Evolutionary conservation across 768 basidiomycete genomes (phyloP).

Genomic region (Boletus eberwhitei): DNA sequence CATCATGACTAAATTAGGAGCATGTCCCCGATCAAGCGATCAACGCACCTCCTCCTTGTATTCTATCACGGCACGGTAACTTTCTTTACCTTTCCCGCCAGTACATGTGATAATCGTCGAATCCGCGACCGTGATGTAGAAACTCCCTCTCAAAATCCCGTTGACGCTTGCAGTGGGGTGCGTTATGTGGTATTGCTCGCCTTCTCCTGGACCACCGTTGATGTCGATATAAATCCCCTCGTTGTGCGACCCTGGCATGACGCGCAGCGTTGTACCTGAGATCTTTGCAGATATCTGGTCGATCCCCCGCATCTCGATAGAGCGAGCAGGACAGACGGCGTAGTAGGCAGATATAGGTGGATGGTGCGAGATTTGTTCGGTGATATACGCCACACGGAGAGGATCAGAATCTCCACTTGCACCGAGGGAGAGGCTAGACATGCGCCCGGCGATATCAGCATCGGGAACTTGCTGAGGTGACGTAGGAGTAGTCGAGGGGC

Average conservation of each 20-base stretch:
- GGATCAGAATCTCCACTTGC: slow-evolving; percentile 33
- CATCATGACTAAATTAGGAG: background rate
- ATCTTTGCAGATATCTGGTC: slow-evolving; percentile 95
- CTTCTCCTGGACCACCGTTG: slow-evolving; percentile 68
- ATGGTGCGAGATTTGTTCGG: slow-evolving; percentile 96
- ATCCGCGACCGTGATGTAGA: slow-evolving; percentile 86
- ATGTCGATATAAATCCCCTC: slow-evolving; percentile 85
- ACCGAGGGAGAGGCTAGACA: slow-evolving; percentile 60
- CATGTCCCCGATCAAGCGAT: background rate
- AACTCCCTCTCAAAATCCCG: slow-evolving; percentile 85
- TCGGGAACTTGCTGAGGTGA: slow-evolving; percentile 44
- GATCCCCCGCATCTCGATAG: slow-evolving; percentile 70
- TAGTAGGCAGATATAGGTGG: slow-evolving; percentile 90
- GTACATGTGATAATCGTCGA: slow-evolving; percentile 78
- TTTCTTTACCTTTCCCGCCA: slow-evolving; percentile 58
- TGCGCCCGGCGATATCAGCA: slow-evolving; percentile 44
- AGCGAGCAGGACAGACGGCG: slow-evolving; percentile 70
- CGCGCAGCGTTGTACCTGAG: slow-evolving; percentile 80
- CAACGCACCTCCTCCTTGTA: slow-evolving; percentile 90
- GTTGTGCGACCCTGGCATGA: slow-evolving; percentile 80
- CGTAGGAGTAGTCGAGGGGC: slow-evolving; percentile 36
- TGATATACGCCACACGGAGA: slow-evolving; percentile 74
- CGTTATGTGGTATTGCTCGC: slow-evolving; percentile 82
- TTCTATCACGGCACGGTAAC: slow-evolving; percentile 80
- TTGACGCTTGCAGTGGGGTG: slow-evolving; percentile 90